Evolutionary conservation across 169 alveolate species (phyloP).

Genomic region (Eimeria acervulina): DNA sequence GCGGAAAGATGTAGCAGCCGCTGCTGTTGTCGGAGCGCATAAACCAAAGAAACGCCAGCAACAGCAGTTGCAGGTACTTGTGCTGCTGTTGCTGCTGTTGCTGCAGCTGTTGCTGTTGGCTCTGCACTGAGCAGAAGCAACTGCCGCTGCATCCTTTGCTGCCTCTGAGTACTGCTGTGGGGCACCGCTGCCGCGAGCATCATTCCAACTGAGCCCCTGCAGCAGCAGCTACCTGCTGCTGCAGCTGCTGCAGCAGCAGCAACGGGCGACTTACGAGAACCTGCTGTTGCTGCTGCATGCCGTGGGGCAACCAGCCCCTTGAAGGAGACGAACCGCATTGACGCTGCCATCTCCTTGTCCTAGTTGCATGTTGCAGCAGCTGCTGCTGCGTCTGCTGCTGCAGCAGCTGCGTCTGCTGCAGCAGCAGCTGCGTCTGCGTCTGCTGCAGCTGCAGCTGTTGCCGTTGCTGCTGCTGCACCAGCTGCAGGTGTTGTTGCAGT

Average conservation of each 20-base stretch:
- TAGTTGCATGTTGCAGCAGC: neutral
- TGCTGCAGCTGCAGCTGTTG: neutral
- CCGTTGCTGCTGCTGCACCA: no score
- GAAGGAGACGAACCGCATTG: neutral
- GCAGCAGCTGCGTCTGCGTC: neutral
- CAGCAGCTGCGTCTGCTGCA: neutral
- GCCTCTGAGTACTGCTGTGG: neutral
- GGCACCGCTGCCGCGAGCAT: neutral
- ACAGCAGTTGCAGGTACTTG: neutral
- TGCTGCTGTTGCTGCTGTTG: neutral
- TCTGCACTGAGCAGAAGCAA: no score
- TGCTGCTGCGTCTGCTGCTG: slow-evolving; percentile 1
- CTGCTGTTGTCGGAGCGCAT: neutral
- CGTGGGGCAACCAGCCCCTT: neutral
- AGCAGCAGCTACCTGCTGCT: neutral
- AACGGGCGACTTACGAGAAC: neutral
- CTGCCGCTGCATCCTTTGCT: neutral
- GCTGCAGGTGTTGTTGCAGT: neutral
- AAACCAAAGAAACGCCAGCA: neutral
- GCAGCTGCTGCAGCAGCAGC: slow-evolving; percentile 23
- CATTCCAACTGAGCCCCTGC: neutral
- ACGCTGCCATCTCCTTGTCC: neutral
- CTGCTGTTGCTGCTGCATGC: neutral
- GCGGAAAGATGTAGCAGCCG: neutral
- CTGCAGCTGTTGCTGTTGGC: slow-evolving; percentile 23